Evolutionary conservation across 306 rosid species (phyloP).

Genomic region (Cucurbita pepo): DNA sequence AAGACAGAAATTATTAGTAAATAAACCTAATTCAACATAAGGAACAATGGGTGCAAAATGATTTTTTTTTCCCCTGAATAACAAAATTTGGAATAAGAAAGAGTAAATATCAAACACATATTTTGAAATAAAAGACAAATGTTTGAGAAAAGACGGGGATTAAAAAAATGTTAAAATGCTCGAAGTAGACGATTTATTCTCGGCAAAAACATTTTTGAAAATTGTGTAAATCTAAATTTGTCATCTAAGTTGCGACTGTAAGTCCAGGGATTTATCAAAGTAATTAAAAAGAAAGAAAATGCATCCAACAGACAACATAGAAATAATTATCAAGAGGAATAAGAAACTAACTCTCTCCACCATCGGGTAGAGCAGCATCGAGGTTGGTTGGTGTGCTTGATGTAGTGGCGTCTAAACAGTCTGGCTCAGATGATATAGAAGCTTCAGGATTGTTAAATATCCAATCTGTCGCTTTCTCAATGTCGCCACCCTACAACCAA

Average conservation of each 20-base stretch:
- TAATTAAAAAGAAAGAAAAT: not conserved
- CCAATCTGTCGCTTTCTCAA: conserved; percentile 98
- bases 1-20: not conserved
- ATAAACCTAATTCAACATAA: not conserved
- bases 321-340: not conserved
- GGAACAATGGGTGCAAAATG: not conserved
- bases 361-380: conserved; percentile 52
- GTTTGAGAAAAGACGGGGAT: not conserved
- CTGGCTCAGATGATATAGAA: conserved; percentile 31
- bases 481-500: conserved; percentile 55
- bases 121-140: too few species aligned
- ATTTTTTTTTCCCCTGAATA: too few species aligned
- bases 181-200: not conserved
- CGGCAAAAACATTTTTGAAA: too few species aligned
- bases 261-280: too few species aligned
- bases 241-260: too few species aligned
- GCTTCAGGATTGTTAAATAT: conserved; percentile 77
- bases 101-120: not conserved
- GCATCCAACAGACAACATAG: not conserved
- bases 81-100: too few species aligned
- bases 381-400: conserved; percentile 25
- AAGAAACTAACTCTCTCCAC: conserved; percentile 84
- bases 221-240: too few species aligned
- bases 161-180: not conserved
- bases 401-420: conserved; percentile 44